A percentile compares a stretch with the other conserved stretches of the same genome.
Conservation (phyloP, 2,329 filamentous ascomycete genomes). For the Fusarium denticulatum region DNA sequence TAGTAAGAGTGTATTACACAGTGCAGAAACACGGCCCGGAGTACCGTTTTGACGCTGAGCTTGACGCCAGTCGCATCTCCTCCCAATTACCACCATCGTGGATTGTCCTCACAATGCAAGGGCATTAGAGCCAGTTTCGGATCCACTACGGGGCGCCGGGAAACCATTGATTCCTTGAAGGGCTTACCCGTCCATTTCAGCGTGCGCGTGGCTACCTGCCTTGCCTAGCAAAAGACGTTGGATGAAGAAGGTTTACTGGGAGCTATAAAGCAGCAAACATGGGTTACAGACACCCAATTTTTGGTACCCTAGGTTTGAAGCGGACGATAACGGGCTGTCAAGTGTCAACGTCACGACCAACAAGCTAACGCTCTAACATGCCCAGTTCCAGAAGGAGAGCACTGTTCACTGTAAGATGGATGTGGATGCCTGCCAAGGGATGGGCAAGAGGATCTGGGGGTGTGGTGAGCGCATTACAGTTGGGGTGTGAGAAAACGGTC, state of each 20-base stretch:
- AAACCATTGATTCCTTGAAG: slow-evolving; percentile 16
- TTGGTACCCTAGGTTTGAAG: background rate
- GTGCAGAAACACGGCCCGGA: slow-evolving; percentile 33
- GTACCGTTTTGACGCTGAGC: slow-evolving; percentile 30
- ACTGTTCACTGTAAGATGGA: slow-evolving; percentile 20
- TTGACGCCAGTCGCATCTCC: slow-evolving; percentile 29
- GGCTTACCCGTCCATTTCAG: slow-evolving; percentile 10
- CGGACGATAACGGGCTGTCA: slow-evolving; percentile 15
- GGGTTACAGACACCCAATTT: background rate
- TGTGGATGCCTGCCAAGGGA: slow-evolving; percentile 22
- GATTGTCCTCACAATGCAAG: slow-evolving; percentile 32
- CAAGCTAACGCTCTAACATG: slow-evolving; percentile 15
- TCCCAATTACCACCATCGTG: slow-evolving; percentile 31
- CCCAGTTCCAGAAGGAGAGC: slow-evolving; percentile 17
- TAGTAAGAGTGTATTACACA: slow-evolving; percentile 22
- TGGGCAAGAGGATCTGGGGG: slow-evolving; percentile 14
- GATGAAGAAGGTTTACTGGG: slow-evolving; percentile 6
- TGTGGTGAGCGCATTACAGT: background rate
- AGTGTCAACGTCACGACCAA: slow-evolving; percentile 29
- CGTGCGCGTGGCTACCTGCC: slow-evolving; percentile 15
- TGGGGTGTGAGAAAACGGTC: slow-evolving; percentile 20
- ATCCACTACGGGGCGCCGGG: slow-evolving; percentile 26
- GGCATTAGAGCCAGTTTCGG: slow-evolving; percentile 29
- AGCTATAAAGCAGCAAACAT: slow-evolving; percentile 11
- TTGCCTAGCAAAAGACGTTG: slow-evolving; percentile 8